Conservation (phyloP, 306 rosid genomes). For the Ammopiptanthus mongolicus region DNA sequence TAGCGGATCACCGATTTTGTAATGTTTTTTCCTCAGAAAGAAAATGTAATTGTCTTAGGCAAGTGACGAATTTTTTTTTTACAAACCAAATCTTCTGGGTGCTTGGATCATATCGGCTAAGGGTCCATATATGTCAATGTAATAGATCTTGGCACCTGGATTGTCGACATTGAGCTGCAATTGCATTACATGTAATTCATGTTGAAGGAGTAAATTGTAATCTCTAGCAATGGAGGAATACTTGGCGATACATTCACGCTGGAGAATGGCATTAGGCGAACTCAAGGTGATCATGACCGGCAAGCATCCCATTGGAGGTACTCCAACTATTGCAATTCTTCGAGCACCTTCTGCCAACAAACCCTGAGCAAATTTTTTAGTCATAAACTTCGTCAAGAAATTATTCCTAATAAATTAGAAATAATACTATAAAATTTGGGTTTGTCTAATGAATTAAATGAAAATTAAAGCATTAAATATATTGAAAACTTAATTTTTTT, state of each 20-base stretch:
- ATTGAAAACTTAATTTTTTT: no score
- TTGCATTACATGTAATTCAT: constrained; percentile 32
- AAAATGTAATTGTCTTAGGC: background rate
- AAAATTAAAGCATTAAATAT: no score
- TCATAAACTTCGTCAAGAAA: background rate
- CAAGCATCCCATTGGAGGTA: constrained; percentile 76
- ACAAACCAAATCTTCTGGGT: constrained; percentile 37
- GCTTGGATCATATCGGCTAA: constrained; percentile 39
- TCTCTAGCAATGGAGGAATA: constrained; percentile 44
- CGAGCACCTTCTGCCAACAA: constrained; percentile 61
- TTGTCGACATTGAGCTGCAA: constrained; percentile 27
- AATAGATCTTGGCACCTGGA: constrained; percentile 28
- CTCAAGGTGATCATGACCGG: constrained; percentile 45
- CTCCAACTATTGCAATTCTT: constrained; percentile 47
- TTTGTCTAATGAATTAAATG: no score
- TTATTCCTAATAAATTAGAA: background rate
- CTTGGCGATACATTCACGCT: constrained; percentile 43
- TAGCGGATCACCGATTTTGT: background rate
- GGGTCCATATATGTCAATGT: constrained; percentile 52
- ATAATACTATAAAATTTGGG: background rate
- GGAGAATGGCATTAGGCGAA: constrained; percentile 7
- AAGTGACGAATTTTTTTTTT: background rate
- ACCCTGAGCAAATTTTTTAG: constrained; percentile 13
- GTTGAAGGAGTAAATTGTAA: constrained; percentile 56
- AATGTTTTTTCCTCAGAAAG: background rate